Evolutionary conservation across 2,329 filamentous ascomycete genomes (phyloP), one percentile per base, ranked within the genome.

Genomic region (Ophiosphaerella korrae): DNA sequence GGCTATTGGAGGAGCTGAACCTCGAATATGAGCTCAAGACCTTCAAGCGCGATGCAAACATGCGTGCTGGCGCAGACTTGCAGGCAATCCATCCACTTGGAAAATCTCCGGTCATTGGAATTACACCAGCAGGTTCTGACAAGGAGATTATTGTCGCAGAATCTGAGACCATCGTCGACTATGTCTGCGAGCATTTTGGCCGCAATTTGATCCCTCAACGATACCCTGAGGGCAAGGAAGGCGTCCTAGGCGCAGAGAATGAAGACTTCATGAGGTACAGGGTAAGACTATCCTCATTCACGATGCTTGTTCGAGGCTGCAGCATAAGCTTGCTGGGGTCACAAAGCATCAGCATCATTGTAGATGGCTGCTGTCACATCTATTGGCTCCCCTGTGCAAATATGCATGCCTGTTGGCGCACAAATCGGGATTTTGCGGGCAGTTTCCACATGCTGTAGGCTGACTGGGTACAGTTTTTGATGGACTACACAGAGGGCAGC

Each of bases 401-500:
- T 29, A 8, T 29, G 26, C 26, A 29, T 29, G 5, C 18, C 18
- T 21, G 8, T 29, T 29, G 11, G 26, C 26, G 26, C 32, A 33
- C n/a, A 5, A 33, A 33, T 33, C 32, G 18, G 3, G 18, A 11
- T 33, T 33, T n/a, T 12, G 32, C 32, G 3, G 32, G 11, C 26
- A 4, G 3, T 40, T 11, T 3, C 24, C 8, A 5, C 26, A 21
- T 21, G 35, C 2, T 12, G 29, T 26, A 35, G 9, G 39, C 48
- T 57, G n/a, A 58, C 48, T 9, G 32, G 89, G 21, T 4, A 5
- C 60, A 70, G 62, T 72, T 69, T 50, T 41, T 73, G 31, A 84
- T 96, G 80, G 88, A 96, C 71, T 97, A 92, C 73, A 81, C 84
- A 5, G 93, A 97, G 75, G 93, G 92, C 9, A 90, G 84, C 53